Evolutionary conservation across 495 filamentous ascomycete species (phyloP), one percentile per base, ranked within the genome.

Genomic region (Aspergillus nanangensis): DNA sequence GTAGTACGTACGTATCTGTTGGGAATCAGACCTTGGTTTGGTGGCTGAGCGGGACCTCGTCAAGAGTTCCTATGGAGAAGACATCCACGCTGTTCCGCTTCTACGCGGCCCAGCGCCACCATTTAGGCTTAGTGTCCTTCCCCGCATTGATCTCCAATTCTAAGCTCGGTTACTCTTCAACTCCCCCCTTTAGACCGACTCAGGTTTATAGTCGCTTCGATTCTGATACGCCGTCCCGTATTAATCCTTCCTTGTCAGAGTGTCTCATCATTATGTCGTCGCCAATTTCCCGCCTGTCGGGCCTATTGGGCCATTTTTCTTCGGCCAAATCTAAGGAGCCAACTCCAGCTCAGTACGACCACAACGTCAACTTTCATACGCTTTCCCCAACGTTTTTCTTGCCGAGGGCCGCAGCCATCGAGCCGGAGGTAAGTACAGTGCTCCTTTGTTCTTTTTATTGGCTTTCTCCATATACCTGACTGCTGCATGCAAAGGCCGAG

Each of bases 321-420:
- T 57, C 38, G 62, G 55, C 44, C 62, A 53, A 27, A 13, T 18
- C 19, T 21, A 40, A 33, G 14, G 22, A 22, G 7, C 32, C 65
- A 29, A 56, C 61, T 23, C 47, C 61, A 9, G 48, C 55, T 4
- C 61, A 63, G 7, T 65, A 52, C 36, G 55, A 77, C 19, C 80
- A 83, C 53, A 70, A 56, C 18, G 60, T 79, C 57, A 81, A 95
- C 70, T 72, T 87, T 52, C 87, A 93, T 60, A 80, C 83, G 9
- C 79, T 98, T 14, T 89, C 88, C 1, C 93, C 93, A 0, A 98
- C 94, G 2, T 82, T 79, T 65, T 97, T 95, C 61, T 78, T 98
- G 11, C 84, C 85, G 24, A 81, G 92, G 41, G 93, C 93, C 21
- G 93, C 92, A 4, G 72, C 76, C 29, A 91, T 98, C 53, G 93